Evolutionary conservation across 2,329 filamentous ascomycete species (phyloP).

Genomic region (Phaeophleospora eucalypticola): DNA sequence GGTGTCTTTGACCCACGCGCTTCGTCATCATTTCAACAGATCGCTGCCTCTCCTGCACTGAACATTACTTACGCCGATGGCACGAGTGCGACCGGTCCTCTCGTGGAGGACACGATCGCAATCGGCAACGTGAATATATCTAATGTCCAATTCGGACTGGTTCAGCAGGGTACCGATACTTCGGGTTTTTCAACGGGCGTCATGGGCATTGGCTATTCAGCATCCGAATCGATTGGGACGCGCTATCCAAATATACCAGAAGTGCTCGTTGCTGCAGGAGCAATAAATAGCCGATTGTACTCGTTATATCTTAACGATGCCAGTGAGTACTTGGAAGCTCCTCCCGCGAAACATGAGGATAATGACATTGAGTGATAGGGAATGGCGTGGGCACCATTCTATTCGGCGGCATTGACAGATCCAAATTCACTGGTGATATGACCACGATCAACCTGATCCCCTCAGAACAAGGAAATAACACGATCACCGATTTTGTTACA

Average conservation of each 20-base stretch:
- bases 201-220: slow-evolving; percentile 27
- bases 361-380: background rate
- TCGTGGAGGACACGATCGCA: slow-evolving; percentile 20
- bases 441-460: slow-evolving; percentile 18
- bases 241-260: slow-evolving; percentile 31
- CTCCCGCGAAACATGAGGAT: background rate
- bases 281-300: slow-evolving; percentile 28
- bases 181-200: slow-evolving; percentile 23
- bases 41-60: slow-evolving; percentile 17
- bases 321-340: background rate
- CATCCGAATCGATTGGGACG: background rate
- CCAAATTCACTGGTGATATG: slow-evolving; percentile 16
- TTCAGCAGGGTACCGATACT: slow-evolving; percentile 6
- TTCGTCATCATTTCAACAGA: slow-evolving; percentile 23
- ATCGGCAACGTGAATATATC: slow-evolving; percentile 23
- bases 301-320: slow-evolving; percentile 26
- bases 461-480: background rate
- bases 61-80: slow-evolving; percentile 25
- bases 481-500: slow-evolving; percentile 7
- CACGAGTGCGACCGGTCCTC: slow-evolving; percentile 20
- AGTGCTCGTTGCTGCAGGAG: slow-evolving; percentile 22
- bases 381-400: slow-evolving; percentile 15
- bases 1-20: slow-evolving; percentile 21
- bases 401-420: slow-evolving; percentile 21
- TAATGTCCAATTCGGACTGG: slow-evolving; percentile 27